Percentiles rank a stretch among this genome's conserved stretches.
phyloP scores from a whole-genome alignment of 225 moss, liverwort and hornwort species.

The Ulota crispa region DNA sequence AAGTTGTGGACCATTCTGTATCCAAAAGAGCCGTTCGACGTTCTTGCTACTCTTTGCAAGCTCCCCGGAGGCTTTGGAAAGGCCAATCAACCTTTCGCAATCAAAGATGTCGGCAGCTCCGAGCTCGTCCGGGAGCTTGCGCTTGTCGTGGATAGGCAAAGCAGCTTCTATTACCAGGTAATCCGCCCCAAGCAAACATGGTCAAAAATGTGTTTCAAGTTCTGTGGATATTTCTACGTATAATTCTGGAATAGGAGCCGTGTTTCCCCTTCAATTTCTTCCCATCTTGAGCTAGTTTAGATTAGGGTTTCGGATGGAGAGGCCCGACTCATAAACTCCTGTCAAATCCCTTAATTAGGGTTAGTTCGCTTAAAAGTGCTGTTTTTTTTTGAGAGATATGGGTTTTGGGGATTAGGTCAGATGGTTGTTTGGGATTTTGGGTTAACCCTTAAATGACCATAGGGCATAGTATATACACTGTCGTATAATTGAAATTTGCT shows the following conservation, averaged over 20 bases:
- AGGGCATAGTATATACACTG: too few species aligned
- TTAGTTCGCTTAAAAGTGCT: too few species aligned
- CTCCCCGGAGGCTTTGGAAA: slow-evolving; percentile 40
- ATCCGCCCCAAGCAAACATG: not conserved
- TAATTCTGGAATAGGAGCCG: too few species aligned
- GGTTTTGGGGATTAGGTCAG: not conserved
- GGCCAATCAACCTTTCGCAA: slow-evolving; percentile 36
- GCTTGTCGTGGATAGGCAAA: slow-evolving; percentile 56
- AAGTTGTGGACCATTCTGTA: slow-evolving; percentile 61
- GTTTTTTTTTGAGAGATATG: not conserved
- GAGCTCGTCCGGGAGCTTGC: slow-evolving; percentile 59
- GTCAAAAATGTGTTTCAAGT: not conserved
- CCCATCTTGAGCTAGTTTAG: too few species aligned
- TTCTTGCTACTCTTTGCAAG: slow-evolving; percentile 58
- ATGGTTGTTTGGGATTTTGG: not conserved
- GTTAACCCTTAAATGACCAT: too few species aligned
- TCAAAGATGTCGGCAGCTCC: slow-evolving; percentile 39
- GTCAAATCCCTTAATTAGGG: too few species aligned
- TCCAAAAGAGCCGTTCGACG: slow-evolving; percentile 78
- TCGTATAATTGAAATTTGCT: too few species aligned
- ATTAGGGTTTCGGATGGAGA: not conserved
- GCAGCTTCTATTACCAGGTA: slow-evolving; percentile 61
- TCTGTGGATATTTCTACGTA: too few species aligned
- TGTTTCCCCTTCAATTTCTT: too few species aligned
- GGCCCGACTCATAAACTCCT: not conserved